These are phyloP conservation scores for Nepenthes mirabilis DNA, from an alignment of 148 eudicot genomes.

Conservation along the genomic window DNA sequence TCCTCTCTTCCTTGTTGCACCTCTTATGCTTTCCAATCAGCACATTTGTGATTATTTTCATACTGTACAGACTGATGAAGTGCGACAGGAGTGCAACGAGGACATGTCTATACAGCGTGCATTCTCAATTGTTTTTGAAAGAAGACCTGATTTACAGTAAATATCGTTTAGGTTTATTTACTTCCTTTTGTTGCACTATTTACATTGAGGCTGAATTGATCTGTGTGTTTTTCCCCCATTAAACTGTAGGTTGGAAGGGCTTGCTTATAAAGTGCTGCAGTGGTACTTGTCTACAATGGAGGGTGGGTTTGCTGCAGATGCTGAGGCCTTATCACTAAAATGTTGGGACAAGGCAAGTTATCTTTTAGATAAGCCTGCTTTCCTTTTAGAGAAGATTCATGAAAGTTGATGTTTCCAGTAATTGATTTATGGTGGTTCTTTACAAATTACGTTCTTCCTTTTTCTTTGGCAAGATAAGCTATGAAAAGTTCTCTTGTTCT, in stretches of 20 bases:
- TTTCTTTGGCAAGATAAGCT: no score
- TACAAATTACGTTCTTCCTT: no score
- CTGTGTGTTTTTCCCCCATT: background rate
- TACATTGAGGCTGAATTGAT: background rate
- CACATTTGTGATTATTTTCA: conserved; percentile 1
- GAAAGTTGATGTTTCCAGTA: no score
- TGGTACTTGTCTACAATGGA: conserved; percentile 98
- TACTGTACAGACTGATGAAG: background rate
- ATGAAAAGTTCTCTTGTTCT: no score
- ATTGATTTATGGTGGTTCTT: no score
- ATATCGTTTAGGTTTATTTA: background rate
- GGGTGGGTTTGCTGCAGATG: conserved; percentile 97
- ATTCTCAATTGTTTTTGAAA: conserved; percentile 66
- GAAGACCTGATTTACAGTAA: conserved; percentile 15
- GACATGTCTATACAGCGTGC: conserved; percentile 76
- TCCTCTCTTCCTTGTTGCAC: conserved; percentile 2
- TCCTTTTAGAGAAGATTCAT: background rate
- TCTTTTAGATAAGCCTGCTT: background rate
- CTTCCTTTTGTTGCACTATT: background rate
- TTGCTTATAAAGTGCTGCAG: conserved; percentile 77
- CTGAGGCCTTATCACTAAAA: conserved; percentile 76
- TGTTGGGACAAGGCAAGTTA: conserved; percentile 67
- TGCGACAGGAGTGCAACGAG: conserved; percentile 52
- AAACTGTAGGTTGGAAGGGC: conserved; percentile 62
- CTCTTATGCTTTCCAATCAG: background rate